Base-by-base conservation (phyloP, 768 basidiomycete species). In the Naganishia vishniacii region DNA sequence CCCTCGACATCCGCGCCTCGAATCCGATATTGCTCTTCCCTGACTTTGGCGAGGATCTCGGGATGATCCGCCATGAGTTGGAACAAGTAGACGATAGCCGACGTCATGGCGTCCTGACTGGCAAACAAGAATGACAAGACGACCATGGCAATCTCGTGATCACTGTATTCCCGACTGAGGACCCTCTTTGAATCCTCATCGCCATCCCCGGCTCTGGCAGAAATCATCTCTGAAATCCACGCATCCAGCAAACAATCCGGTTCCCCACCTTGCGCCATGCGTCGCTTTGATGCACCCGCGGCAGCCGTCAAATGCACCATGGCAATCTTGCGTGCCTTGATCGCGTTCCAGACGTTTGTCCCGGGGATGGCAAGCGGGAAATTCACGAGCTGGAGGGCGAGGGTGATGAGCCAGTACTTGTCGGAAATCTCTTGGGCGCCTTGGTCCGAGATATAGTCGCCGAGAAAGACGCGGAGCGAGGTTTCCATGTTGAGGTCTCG, bases 51-150 rank as follows among this genome's bases (percentile, higher is more conserved):
- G 69, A 94, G 79, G 60, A 95, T 80, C 26, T 91, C 88, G 0
- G 94, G 94, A 75, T 89, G 82, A 77, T 98, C 95, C 46, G 89
- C 89, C 40, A 95, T 82, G 77, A 93, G 90, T 79, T 99, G 95
- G 85, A 98, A 95, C 41, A 85, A 88, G 77, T 90, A 97, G 72
- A 95, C 91, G 71, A 97, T 80, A 53, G 92, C 93, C 65, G 89
- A 91, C 75, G 89, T 90, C 95, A 99, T 98, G 49, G 95, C 95
- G 75, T 99, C 95, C 80, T 95, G 91, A 26, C 86, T 88, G 1
- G 91, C 95, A 72, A 97, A 97, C 60, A 99, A 80, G 86, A 98
- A 98, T 12, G 89, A 91, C 74, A 99, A 86, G 42, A 99, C 79
- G 72, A 95, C 93, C 86, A 95, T 89, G 29, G 89, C 91, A 85